Evolutionary conservation across 2,329 filamentous ascomycete genomes (phyloP), one percentile per base, ranked within the genome.

Genomic region (Colletotrichum cuscutae): DNA sequence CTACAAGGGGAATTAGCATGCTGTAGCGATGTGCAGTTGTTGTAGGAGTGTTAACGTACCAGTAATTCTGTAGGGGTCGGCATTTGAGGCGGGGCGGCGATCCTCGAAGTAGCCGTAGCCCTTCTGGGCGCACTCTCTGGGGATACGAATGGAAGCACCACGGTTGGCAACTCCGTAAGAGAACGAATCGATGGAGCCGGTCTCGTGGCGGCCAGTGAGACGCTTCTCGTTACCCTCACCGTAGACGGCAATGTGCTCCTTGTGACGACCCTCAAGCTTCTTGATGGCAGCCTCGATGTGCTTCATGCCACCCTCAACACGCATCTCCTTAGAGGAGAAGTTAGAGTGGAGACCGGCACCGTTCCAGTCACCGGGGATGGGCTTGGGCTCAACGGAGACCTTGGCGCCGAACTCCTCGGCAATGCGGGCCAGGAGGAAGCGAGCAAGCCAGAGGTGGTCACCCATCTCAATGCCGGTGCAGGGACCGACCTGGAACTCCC

Each of bases 401-500:
- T 95, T 95, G 84, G 93, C 95, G 80, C 96, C 97, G 80, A 98
- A 98, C 81, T 98, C 96, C 84, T 99, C 97, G 66, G 96, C 94
- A 74, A 98, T 94, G 77, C 95, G 94, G 89, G 93, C 89, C 64
- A 97, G 92, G 80, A 97, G 89, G 88, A 95, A 97, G 77, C 94
- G 93, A 2, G 84, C 79, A 80, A 98, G 89, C 97, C 96, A 98
- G 80, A 99, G 94, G 82, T 98, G 92, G 84, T 99, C 97, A 84
- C 97, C 97, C 89, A 98, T 93, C 82, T 92, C 88, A 79, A 98
- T 98, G 76, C 95, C 96, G 67, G 87, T 84, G 86, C 94, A 97
- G 76, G 96, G 96, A 71, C 96, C 96, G 79, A 98, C 94, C 84
- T 98, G 96, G 91, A 94, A 98, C 85, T 98, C 96, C 96, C 96